Conservation (phyloP, 345 rosid genomes). For the Populus davidiana region DNA sequence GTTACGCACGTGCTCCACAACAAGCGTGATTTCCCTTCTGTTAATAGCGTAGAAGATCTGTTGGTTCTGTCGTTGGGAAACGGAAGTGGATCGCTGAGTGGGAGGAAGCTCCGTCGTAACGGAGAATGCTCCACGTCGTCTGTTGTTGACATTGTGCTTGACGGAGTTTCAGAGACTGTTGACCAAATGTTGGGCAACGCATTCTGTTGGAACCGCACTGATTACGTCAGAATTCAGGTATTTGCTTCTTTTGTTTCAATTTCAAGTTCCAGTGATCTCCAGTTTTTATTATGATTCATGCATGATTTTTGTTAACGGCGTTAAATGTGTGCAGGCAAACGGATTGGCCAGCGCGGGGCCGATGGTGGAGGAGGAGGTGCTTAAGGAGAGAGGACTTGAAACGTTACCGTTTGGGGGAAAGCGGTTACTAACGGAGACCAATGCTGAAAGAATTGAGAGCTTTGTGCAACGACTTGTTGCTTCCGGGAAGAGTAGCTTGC, state of each 20-base stretch:
- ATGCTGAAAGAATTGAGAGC: slow-evolving; percentile 69
- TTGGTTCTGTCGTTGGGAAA: slow-evolving; percentile 80
- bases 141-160: slow-evolving; percentile 71
- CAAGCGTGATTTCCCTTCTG: slow-evolving; percentile 86
- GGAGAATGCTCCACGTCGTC: slow-evolving; percentile 70
- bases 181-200: slow-evolving; percentile 98
- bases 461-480: slow-evolving; percentile 83
- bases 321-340: slow-evolving; percentile 48
- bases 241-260: neutral
- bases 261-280: neutral
- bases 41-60: slow-evolving; percentile 82
- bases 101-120: slow-evolving; percentile 34
- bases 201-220: slow-evolving; percentile 84
- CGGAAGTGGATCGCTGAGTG: slow-evolving; percentile 41
- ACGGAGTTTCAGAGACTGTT: slow-evolving; percentile 87
- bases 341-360: slow-evolving; percentile 42
- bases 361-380: slow-evolving; percentile 43
- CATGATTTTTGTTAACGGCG: slow-evolving; percentile 19
- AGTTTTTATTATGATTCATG: neutral
- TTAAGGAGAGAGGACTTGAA: slow-evolving; percentile 78
- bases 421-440: slow-evolving; percentile 76
- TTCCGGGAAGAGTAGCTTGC: slow-evolving; percentile 66
- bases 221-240: slow-evolving; percentile 98
- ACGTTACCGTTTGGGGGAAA: slow-evolving; percentile 89
- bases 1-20: slow-evolving; percentile 95